A percentile compares a stretch with the other conserved stretches of the same genome.
phyloP scores from a whole-genome alignment of 305 asterid genomes.

The Fraxinus dipetala region DNA sequence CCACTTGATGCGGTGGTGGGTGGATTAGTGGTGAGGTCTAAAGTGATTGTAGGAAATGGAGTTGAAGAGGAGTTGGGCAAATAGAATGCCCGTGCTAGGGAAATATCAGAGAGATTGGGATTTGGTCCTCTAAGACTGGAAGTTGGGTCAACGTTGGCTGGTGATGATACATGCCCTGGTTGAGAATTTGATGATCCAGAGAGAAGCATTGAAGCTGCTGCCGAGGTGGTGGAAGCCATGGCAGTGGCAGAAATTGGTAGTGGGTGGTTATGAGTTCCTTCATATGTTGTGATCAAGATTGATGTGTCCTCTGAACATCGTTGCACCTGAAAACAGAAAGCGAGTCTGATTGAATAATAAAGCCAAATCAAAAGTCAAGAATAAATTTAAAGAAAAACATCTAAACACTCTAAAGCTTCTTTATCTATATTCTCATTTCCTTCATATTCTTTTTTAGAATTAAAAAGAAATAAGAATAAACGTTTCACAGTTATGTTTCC shows the following conservation, averaged over 20 bases:
- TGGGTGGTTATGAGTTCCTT: slow-evolving; percentile 86
- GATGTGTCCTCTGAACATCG: slow-evolving; percentile 66
- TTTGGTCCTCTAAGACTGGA: slow-evolving; percentile 28
- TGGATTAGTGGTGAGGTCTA: slow-evolving; percentile 63
- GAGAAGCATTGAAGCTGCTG: slow-evolving; percentile 92
- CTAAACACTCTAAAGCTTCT: background rate
- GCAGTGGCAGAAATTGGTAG: slow-evolving; percentile 77
- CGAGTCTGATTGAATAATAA: background rate
- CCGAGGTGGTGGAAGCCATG: slow-evolving; percentile 90
- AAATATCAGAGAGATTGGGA: slow-evolving; percentile 20
- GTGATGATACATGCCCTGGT: slow-evolving; percentile 18
- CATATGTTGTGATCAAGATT: slow-evolving; percentile 75
- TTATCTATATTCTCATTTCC: background rate
- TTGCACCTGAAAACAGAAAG: slow-evolving; percentile 52
- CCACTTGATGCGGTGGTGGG: slow-evolving; percentile 31
- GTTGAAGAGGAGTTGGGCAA: slow-evolving; percentile 36
- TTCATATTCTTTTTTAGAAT: background rate
- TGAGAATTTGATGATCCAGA: slow-evolving; percentile 63
- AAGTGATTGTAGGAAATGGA: slow-evolving; percentile 66
- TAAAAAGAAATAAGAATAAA: background rate
- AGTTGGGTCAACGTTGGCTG: slow-evolving; percentile 24
- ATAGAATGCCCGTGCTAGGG: slow-evolving; percentile 31
- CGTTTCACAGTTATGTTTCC: background rate
- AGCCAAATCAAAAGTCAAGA: background rate
- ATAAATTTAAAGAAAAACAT: background rate